phyloP scores from a whole-genome alignment of 164 flowering plant genomes.

The Cinnamomum micranthum region DNA sequence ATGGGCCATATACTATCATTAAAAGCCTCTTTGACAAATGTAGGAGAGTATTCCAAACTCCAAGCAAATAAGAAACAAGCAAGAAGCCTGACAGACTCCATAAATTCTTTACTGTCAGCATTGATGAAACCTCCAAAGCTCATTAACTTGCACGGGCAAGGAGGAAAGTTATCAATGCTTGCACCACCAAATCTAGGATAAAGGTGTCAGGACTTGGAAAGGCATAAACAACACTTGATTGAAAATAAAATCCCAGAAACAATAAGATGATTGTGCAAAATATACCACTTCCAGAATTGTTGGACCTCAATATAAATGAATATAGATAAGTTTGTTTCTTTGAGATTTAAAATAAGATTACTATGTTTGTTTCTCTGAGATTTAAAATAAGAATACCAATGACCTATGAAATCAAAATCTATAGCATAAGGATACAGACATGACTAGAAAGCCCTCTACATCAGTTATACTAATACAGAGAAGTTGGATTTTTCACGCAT shows the following conservation, averaged over 20 bases:
- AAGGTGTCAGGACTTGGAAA: neutral
- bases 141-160: neutral
- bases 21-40: constrained; percentile 1
- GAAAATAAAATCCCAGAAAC: neutral
- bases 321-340: no score
- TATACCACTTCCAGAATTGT: neutral
- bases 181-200: neutral
- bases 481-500: no score
- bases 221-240: neutral
- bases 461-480: no score
- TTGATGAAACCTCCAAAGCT: constrained; percentile 10
- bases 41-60: constrained; percentile 27
- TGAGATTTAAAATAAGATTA: no score
- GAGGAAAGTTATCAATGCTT: constrained; percentile 9
- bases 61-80: constrained; percentile 13
- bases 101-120: constrained; percentile 14
- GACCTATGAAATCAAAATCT: no score
- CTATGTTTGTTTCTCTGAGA: no score
- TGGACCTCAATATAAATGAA: no score
- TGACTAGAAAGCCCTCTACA: no score
- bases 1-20: no score
- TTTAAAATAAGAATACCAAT: no score
- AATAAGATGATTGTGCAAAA: neutral
- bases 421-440: no score
- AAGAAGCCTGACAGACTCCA: constrained; percentile 31